Percentiles rank a stretch among this genome's conserved stretches.
Evolutionary conservation across 805 yeast species (phyloP).

Genomic region (Wickerhamiella alocasiicola): DNA sequence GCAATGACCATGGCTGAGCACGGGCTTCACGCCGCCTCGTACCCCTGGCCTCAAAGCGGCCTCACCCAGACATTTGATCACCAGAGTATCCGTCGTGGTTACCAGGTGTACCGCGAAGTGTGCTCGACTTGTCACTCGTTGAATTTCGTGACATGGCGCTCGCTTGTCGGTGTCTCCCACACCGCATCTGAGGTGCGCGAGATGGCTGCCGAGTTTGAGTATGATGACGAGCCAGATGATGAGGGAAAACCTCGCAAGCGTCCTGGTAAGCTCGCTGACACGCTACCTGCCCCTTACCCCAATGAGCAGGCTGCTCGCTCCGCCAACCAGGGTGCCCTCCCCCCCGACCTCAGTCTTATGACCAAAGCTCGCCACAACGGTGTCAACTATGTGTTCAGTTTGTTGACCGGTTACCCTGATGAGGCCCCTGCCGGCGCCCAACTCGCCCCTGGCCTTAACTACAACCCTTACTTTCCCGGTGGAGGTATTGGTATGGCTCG

Average conservation of each 20-base stretch:
- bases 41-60: conserved; percentile 89
- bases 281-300: conserved; percentile 88
- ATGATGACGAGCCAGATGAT: conserved; percentile 91
- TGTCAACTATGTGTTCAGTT: conserved; percentile 83
- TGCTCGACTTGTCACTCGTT: conserved; percentile 98
- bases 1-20: conserved; percentile 99
- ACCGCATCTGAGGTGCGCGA: conserved; percentile 79
- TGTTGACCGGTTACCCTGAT: conserved; percentile 97
- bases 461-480: conserved; percentile 99
- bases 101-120: conserved; percentile 96
- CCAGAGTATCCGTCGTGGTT: conserved; percentile 95
- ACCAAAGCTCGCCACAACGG: conserved; percentile 99
- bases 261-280: conserved; percentile 94
- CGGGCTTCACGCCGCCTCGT: conserved; percentile 92
- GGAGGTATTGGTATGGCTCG: conserved; percentile 99
- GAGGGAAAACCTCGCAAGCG: conserved; percentile 97
- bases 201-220: conserved; percentile 92
- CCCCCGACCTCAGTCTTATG: conserved; percentile 93
- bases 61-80: conserved; percentile 60
- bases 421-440: conserved; percentile 96
- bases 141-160: conserved; percentile 97
- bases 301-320: conserved; percentile 99
- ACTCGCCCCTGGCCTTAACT: conserved; percentile 88
- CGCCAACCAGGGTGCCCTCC: conserved; percentile 97
- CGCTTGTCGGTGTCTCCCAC: conserved; percentile 93